Evolutionary conservation across 2,329 filamentous ascomycete species (phyloP).

Genomic region (Paraphoma sp.): DNA sequence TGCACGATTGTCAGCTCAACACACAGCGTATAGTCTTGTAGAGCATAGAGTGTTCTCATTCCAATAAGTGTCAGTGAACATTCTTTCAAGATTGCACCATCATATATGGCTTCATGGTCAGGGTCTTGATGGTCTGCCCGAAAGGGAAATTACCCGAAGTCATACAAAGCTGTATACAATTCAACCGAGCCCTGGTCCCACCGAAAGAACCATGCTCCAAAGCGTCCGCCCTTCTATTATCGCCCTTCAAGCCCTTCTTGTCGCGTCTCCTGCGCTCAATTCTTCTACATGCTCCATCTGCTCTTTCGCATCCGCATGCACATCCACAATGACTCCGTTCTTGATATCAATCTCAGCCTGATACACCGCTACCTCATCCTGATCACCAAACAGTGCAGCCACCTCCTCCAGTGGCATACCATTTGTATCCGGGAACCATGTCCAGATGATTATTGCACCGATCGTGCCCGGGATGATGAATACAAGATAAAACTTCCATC

Average conservation of each 20-base stretch:
- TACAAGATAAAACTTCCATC: conserved; percentile 33
- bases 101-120: too few relatives aligned
- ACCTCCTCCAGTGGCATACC: conserved; percentile 61
- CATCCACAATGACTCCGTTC: conserved; percentile 9
- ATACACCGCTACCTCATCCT: conserved; percentile 40
- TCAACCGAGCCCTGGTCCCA: too few relatives aligned
- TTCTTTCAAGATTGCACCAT: too few relatives aligned
- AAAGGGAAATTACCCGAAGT: too few relatives aligned
- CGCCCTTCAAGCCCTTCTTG: background rate
- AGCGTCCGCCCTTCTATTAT: too few relatives aligned
- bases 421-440: conserved; percentile 63
- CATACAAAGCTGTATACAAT: too few relatives aligned
- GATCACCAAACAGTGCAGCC: conserved; percentile 52
- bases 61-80: too few relatives aligned
- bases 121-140: too few relatives aligned
- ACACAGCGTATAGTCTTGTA: too few relatives aligned
- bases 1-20: too few relatives aligned
- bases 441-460: conserved; percentile 56
- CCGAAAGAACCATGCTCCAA: too few relatives aligned
- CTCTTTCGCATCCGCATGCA: conserved; percentile 15
- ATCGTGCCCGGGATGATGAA: conserved; percentile 34
- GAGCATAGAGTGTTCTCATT: too few relatives aligned
- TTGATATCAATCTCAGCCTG: conserved; percentile 21
- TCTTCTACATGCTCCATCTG: conserved; percentile 2
- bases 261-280: background rate